Evolutionary conservation across 106 monocot species (phyloP), one percentile per base, ranked within the genome.

Genomic region (Platanthera zijinensis): DNA sequence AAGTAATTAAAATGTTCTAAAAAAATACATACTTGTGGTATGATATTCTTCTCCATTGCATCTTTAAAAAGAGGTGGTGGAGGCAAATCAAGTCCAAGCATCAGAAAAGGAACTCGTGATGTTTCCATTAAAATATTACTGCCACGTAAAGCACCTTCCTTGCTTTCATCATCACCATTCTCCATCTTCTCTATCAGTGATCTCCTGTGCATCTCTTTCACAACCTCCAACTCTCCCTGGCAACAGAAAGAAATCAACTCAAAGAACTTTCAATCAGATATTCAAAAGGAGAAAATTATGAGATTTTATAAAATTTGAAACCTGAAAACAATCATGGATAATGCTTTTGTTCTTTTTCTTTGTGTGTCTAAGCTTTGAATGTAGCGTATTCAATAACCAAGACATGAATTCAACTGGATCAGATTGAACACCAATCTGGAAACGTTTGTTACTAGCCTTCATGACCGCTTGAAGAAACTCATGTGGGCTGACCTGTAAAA

Each of bases 401-500:
- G 96, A 97, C 84, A 97, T 93, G 56, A 97, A 97, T 81, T 99
- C 99, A 74, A 99, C 99, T 48, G 94, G 99, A 88, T 99, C 99
- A 21, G 99, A 99, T 46, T 99, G 94, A 51, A 85, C 94, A 61
- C 95, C 96, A 69, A 97, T 97, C 80, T 93, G 93, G 72, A 97
- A 97, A 28, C 85, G 80, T 63, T 97, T 97, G 61, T 89, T 86
- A 73, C 96, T 93, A 67, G 89, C 90, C 86, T 94, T 94, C 99
- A 99, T 99, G 70, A 99, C 90, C 50, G 99, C 99, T 77, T 99
- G 99, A 50, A 99, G 80, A 82, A 99, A 99, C 80, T 99, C 99
- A 83, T 99, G 99, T 11, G 99, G 99, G 64, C 99, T 94, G 19
- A 94, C 94, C 91, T 94, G 86, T 28, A 63, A 80, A 75, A 12